Conservation (phyloP, 78 protist species). For the Mastigamoeba balamuthi region DNA sequence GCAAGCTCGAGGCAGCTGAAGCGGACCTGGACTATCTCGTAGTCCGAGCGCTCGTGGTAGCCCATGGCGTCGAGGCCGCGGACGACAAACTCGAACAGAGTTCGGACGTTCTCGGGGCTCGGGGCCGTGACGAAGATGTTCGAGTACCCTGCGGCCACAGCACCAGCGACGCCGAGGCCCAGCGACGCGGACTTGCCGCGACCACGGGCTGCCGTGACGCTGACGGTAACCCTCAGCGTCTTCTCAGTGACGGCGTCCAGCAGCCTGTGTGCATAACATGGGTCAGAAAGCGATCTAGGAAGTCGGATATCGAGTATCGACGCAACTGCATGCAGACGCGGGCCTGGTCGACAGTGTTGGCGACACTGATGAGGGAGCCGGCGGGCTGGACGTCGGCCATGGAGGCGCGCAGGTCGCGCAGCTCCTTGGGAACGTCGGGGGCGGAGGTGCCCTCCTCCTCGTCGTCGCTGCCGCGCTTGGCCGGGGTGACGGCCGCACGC, state of each 20-base stretch:
- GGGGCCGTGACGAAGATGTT: conserved; percentile 96
- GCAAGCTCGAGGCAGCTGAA: too few relatives aligned
- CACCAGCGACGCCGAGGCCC: conserved; percentile 88
- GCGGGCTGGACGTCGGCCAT: conserved; percentile 58
- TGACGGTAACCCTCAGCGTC: conserved; percentile 75
- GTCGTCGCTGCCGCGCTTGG: neutral
- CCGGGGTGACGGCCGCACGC: too few relatives aligned
- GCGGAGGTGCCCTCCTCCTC: neutral
- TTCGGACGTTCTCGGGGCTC: conserved; percentile 91
- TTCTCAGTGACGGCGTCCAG: conserved; percentile 86
- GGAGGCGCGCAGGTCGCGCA: conserved; percentile 33
- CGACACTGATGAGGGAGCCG: conserved; percentile 46
- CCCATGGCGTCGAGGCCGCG: conserved; percentile 87
- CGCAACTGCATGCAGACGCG: too few relatives aligned
- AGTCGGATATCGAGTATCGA: too few relatives aligned
- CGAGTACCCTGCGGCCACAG: conserved; percentile 87
- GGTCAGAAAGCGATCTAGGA: too few relatives aligned
- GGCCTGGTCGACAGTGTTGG: conserved; percentile 64
- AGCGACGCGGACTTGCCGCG: conserved; percentile 98
- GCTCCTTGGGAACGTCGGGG: conserved; percentile 23
- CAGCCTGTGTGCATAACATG: conserved; percentile 66
- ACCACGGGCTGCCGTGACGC: conserved; percentile 97
- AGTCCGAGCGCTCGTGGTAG: conserved; percentile 83
- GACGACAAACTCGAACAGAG: conserved; percentile 90
- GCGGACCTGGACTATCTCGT: conserved; percentile 75